Percentiles rank a stretch among this genome's conserved stretches.
Evolutionary conservation across 1,139 yeast species (phyloP).

Genomic region (Blastobotrys raffinosifermentans): DNA sequence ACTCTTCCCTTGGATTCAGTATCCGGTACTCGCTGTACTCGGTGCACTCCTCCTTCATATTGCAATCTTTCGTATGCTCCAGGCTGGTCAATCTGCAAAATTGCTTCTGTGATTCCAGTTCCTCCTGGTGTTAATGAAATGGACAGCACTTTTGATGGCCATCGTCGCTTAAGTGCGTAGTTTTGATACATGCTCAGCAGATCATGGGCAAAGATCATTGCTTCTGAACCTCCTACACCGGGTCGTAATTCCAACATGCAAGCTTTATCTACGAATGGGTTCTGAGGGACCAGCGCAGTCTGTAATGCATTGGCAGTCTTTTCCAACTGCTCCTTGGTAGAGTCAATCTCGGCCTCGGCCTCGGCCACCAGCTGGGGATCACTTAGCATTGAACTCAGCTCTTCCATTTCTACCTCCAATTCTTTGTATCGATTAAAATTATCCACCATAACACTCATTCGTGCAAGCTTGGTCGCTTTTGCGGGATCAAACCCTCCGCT

Average conservation of each 20-base stretch:
- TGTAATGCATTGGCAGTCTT: slow-evolving; percentile 43
- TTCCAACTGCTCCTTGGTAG: slow-evolving; percentile 16
- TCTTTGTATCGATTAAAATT: slow-evolving; percentile 44
- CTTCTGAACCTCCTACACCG: slow-evolving; percentile 96
- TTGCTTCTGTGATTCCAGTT: slow-evolving; percentile 70
- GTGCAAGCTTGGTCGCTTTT: slow-evolving; percentile 51
- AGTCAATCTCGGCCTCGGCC: slow-evolving; percentile 47
- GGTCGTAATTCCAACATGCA: slow-evolving; percentile 84
- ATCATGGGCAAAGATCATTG: slow-evolving; percentile 78
- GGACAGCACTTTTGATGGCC: slow-evolving; percentile 63
- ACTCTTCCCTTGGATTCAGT: slow-evolving; percentile 92
- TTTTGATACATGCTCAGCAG: slow-evolving; percentile 73
- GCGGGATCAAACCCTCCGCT: slow-evolving; percentile 50
- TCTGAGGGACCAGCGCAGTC: slow-evolving; percentile 62
- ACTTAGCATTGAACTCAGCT: slow-evolving; percentile 31
- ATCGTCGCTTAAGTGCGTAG: slow-evolving; percentile 57
- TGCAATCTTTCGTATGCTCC: slow-evolving; percentile 71
- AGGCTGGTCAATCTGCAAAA: slow-evolving; percentile 63
- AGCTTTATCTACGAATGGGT: slow-evolving; percentile 69
- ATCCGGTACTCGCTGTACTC: slow-evolving; percentile 90
- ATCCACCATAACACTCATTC: slow-evolving; percentile 49
- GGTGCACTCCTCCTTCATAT: slow-evolving; percentile 91
- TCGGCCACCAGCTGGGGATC: slow-evolving; percentile 39
- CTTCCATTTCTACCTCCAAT: slow-evolving; percentile 29
- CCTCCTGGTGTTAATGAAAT: slow-evolving; percentile 47